Evolutionary conservation across 768 basidiomycete species (phyloP), one percentile per base, ranked within the genome.

Genomic region (Suillus variegatus): DNA sequence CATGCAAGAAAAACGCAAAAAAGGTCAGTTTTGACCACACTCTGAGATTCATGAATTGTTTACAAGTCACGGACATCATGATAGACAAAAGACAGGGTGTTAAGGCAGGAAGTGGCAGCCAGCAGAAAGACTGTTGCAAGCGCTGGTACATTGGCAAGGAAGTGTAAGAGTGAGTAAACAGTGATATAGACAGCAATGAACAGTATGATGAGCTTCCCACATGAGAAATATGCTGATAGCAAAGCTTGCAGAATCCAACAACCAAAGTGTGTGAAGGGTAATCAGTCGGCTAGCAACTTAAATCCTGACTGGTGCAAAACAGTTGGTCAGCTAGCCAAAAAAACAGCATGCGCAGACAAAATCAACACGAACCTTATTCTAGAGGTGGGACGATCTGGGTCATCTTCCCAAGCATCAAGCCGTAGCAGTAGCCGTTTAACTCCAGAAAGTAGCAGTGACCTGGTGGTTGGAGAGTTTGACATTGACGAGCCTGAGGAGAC

Each of bases 401-500:
- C 60, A 36, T 60, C 60, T 40, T 60, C 60, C 0, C 13, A 12
- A 25, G 44, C 60, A 25, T 60, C 60, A 4, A 36, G 40, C 5
- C 4, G 5, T 14, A n/a, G n/a, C n/a, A 25, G 4, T 49, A 49
- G 22, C 4, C 47, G 3, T 49, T 49, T 12, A 2, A 60, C n/a
- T 1, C 25, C 16, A 41, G 60, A 40, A 1, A 25, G 3, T 16
- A 43, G 60, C 22, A 44, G 44, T 28, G 38, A 60, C 14, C 40
- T 44, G 9, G 60, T 60, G 3, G 60, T 40, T 14, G 60, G 60
- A 41, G 44, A 41, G 60, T 60, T 60, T 60, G 40, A 60, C 25
- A 4, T 41, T 20, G 60, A 61, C 3, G 41, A 61, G 60, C 1
- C 41, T 8, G 46, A 40, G 0, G 60, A 43, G 44, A 25, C 4